phyloP scores from a whole-genome alignment of 306 rosid species.

The Geum urbanum region DNA sequence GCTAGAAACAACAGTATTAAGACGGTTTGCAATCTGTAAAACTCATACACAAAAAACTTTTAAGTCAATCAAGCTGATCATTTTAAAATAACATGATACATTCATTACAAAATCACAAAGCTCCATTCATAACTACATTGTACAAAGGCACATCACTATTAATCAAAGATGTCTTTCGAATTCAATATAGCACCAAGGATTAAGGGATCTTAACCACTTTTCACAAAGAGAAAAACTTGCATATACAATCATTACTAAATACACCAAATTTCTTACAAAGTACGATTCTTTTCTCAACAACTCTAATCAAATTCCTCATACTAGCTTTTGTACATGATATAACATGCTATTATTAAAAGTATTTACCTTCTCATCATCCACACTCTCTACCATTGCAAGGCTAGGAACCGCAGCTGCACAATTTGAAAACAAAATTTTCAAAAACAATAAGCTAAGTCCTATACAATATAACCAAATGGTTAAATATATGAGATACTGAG shows the following conservation, averaged over 20 bases:
- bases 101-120: not conserved
- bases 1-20: constrained; percentile 59
- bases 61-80: not conserved
- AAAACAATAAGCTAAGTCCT: not conserved
- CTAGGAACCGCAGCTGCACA: constrained; percentile 67
- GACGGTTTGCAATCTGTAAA: constrained; percentile 72
- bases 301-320: not conserved
- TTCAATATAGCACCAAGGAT: not conserved
- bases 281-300: not conserved
- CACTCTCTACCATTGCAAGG: constrained; percentile 73
- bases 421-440: not conserved
- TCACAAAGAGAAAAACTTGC: not conserved
- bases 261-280: not conserved
- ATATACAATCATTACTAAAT: not conserved
- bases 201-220: not conserved
- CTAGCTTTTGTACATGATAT: not conserved
- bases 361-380: constrained; percentile 80
- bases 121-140: not conserved
- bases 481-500: not conserved
- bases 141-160: not conserved
- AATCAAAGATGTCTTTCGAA: not conserved
- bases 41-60: not conserved
- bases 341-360: not conserved
- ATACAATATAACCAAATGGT: not conserved
- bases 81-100: not conserved